phyloP scores from a whole-genome alignment of 257 asterid genomes.

The Gentiana dahurica region DNA sequence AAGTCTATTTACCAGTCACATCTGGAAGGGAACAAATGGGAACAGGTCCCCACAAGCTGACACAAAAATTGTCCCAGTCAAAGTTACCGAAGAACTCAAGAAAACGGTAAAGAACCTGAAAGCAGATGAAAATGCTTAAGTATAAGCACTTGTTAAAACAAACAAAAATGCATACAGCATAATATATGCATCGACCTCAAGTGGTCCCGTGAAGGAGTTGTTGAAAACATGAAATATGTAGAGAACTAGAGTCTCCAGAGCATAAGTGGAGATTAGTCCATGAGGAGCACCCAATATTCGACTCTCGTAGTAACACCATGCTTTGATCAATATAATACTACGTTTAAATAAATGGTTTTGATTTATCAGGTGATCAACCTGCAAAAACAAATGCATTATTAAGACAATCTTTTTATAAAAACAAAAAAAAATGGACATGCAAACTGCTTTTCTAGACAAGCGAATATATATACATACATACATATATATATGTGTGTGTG shows the following conservation, averaged over 20 bases:
- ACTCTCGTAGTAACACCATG: too few relatives aligned
- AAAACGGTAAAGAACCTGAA: slow-evolving; percentile 84
- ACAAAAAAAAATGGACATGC: background rate
- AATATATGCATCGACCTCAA: slow-evolving; percentile 50
- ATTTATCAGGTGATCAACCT: slow-evolving; percentile 71
- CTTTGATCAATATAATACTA: too few relatives aligned
- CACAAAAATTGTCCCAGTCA: slow-evolving; percentile 90
- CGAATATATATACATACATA: background rate
- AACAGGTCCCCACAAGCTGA: slow-evolving; percentile 97
- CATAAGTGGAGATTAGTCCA: too few relatives aligned
- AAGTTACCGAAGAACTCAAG: slow-evolving; percentile 92
- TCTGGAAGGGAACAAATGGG: slow-evolving; percentile 75
- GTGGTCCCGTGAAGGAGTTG: slow-evolving; percentile 84
- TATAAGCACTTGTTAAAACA: slow-evolving; percentile 6
- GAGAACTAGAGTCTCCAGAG: too few relatives aligned
- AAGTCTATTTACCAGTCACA: slow-evolving; percentile 48
- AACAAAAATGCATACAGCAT: slow-evolving; percentile 5
- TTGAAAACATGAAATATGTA: slow-evolving; percentile 9
- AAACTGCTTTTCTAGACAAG: background rate
- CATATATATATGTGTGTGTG: too few relatives aligned
- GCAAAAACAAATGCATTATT: slow-evolving; percentile 14
- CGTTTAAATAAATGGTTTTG: slow-evolving; percentile 34
- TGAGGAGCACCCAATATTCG: slow-evolving; percentile 18
- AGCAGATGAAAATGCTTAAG: slow-evolving; percentile 19
- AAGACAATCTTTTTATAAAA: background rate